Base-by-base conservation (phyloP, 352 stramenopile species). In the Pythium brassicae region DNA sequence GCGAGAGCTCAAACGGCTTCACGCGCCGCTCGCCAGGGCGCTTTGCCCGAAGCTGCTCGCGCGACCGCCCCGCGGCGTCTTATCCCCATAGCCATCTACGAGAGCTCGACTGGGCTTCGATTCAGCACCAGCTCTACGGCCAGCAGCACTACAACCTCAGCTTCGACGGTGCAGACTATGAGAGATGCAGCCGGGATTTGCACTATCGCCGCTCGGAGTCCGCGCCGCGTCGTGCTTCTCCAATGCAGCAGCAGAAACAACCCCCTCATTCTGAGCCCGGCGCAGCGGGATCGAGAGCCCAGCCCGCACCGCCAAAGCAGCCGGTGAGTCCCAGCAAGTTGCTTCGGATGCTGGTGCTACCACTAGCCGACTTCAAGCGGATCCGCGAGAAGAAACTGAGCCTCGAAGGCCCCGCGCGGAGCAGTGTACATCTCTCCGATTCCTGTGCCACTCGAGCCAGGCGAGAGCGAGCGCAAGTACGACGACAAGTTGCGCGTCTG, bases 391-490 rank as follows among this genome's bases (percentile, higher is more conserved):
- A 22, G 11, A 19, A 20, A 45, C 39, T 45, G 17, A 45, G n/a
- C 11, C 39, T 45, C 39, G 19, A 23, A 7, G 29, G 10, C 10
- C 19, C 15, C 11, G 39, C 9, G 39, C 11, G 20, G 39, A 45
- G 39, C 39, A 20, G n/a, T 20, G 39, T 20, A 20, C 39, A 45
- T 45, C 10, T 8, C 34, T 26, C 54, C 60, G 29, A 57, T 66
- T 37, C 40, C 49, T 17, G 54, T 62, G 48, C 48, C 60, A 25
- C 43, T 66, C 10, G 47, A 34, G n/a, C 45, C 43, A 0, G 60
- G 49, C 8, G 60, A 66, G 54, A 56, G 32, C 3, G 39, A 59
- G 9, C 32, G 43, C 55, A 11, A 62, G 17, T 65, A 69, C 54
- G 50, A 72, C 50, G 23, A 60, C 22, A 35, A 43, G 15, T 47